These are phyloP conservation scores for Buxus sempervirens DNA, from an alignment of 164 flowering plant genomes.

Conservation along the genomic window DNA sequence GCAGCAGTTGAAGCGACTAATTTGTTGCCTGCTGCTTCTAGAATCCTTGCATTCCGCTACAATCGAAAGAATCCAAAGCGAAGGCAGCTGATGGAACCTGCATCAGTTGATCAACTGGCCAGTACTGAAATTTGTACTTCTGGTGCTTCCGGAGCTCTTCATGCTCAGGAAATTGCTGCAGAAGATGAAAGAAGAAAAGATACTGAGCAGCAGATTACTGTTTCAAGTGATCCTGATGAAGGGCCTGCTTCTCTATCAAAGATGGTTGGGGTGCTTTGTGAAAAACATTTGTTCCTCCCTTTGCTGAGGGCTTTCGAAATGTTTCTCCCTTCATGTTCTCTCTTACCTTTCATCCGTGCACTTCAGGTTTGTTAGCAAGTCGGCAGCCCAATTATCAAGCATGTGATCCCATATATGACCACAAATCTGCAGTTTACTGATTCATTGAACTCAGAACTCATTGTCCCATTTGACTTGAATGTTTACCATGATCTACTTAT, in stretches of 20 bases:
- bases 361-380: slow-evolving; percentile 65
- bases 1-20: slow-evolving; percentile 88
- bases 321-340: slow-evolving; percentile 91
- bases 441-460: not conserved
- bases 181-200: slow-evolving; percentile 36
- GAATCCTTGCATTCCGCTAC: slow-evolving; percentile 54
- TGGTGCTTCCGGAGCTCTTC: slow-evolving; percentile 18
- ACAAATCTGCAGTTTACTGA: not conserved
- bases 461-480: too few species aligned
- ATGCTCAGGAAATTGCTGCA: slow-evolving; percentile 26
- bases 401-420: not conserved
- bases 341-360: slow-evolving; percentile 86
- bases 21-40: slow-evolving; percentile 39
- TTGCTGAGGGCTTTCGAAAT: slow-evolving; percentile 92
- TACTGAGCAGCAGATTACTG: slow-evolving; percentile 25
- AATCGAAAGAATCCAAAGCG: slow-evolving; percentile 79
- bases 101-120: slow-evolving; percentile 20
- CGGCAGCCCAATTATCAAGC: not conserved
- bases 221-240: slow-evolving; percentile 48
- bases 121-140: slow-evolving; percentile 23
- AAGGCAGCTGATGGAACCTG: slow-evolving; percentile 54
- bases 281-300: slow-evolving; percentile 83
- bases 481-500: too few species aligned
- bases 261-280: slow-evolving; percentile 94
- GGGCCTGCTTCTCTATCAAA: slow-evolving; percentile 60